Conservation (phyloP, 805 yeast species). For the Kazachstania africana region DNA sequence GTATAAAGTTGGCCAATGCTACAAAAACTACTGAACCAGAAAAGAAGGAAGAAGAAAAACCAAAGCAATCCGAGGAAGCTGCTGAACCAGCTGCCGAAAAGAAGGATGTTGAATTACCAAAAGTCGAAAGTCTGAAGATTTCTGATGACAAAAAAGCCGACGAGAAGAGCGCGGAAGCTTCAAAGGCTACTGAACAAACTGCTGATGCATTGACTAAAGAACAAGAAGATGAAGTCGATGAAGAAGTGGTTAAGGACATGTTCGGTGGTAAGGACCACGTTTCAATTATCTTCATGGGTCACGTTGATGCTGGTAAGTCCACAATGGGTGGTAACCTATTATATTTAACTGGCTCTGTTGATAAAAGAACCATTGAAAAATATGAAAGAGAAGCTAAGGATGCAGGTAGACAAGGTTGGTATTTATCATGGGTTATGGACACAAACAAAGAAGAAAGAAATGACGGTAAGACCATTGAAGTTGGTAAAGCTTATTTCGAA, state of each 20-base stretch:
- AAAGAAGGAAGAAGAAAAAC: constrained; percentile 16
- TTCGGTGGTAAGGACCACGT: constrained; percentile 97
- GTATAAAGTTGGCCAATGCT: constrained; percentile 49
- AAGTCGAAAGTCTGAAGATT: constrained; percentile 21
- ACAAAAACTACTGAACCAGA: constrained; percentile 30
- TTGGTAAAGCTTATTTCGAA: constrained; percentile 95
- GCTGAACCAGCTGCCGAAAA: constrained; percentile 2
- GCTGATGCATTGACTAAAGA: constrained; percentile 50
- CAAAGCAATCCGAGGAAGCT: constrained; percentile 10
- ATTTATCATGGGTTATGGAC: constrained; percentile 98
- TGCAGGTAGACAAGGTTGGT: constrained; percentile 99
- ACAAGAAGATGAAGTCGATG: constrained; percentile 75
- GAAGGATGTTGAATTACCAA: constrained; percentile 16
- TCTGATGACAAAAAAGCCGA: constrained; percentile 22
- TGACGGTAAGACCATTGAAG: constrained; percentile 98
- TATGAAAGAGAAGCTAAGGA: constrained; percentile 98
- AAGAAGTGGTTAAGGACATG: constrained; percentile 80
- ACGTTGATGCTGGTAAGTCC: constrained; percentile 98
- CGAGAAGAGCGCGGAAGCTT: constrained; percentile 8
- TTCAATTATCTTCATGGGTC: constrained; percentile 97
- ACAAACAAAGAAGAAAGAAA: constrained; percentile 97
- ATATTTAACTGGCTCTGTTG: constrained; percentile 91
- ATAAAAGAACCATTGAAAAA: constrained; percentile 95
- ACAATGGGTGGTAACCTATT: constrained; percentile 98
- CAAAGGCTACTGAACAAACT: constrained; percentile 3